Evolutionary conservation across 2,329 filamentous ascomycete genomes (phyloP).

Genomic region (Scedosporium minutisporum): DNA sequence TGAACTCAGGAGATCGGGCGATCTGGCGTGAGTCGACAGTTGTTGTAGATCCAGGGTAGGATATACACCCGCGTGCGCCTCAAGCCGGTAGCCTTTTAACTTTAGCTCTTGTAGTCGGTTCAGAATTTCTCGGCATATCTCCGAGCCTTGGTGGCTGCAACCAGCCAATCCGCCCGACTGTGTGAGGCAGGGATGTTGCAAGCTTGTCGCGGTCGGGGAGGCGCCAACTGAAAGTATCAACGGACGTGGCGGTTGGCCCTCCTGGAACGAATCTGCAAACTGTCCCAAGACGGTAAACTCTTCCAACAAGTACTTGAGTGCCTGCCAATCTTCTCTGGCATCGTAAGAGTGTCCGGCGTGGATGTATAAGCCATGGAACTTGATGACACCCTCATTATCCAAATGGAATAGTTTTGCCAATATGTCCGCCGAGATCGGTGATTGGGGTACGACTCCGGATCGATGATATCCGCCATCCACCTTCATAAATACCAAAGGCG

Average conservation of each 20-base stretch:
- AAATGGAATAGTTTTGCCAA: conserved; percentile 34
- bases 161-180: conserved; percentile 3
- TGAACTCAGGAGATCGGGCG: conserved; percentile 31
- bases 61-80: conserved; percentile 71
- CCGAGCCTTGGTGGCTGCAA: background rate
- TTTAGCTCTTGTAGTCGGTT: conserved; percentile 28
- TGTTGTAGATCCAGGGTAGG: conserved; percentile 71
- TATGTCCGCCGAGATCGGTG: conserved; percentile 33
- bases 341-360: conserved; percentile 67
- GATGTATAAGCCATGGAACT: conserved; percentile 58
- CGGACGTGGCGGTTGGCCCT: conserved; percentile 17
- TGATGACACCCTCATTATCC: conserved; percentile 24
- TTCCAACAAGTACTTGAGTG: conserved; percentile 45
- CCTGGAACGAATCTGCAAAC: conserved; percentile 31
- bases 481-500: conserved; percentile 57
- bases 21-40: conserved; percentile 56
- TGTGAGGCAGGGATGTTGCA: conserved; percentile 42
- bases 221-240: conserved; percentile 62
- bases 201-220: conserved; percentile 61
- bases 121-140: conserved; percentile 17
- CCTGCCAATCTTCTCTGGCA: conserved; percentile 40
- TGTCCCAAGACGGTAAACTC: conserved; percentile 48
- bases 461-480: conserved; percentile 65
- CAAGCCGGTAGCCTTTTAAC: conserved; percentile 37
- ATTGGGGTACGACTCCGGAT: conserved; percentile 52